Percentiles rank a stretch among this genome's conserved stretches.
Conservation (phyloP, 768 basidiomycete genomes). For the Macrolepiota albuminosa region DNA sequence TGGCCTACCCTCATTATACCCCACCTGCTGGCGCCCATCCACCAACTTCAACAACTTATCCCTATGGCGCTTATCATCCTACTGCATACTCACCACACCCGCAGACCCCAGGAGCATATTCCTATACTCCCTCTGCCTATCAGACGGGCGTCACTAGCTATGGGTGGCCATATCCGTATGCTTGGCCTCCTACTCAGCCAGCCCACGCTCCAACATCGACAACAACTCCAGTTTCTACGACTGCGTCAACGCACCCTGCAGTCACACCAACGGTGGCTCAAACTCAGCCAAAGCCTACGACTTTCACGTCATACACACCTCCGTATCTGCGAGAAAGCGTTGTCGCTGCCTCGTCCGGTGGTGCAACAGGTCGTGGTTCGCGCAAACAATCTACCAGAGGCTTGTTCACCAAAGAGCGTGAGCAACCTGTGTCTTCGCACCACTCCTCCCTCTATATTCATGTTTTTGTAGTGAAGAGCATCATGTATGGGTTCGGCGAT, state of each 20-base stretch:
- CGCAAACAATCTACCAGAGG: slow-evolving; percentile 71
- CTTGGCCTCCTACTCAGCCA: slow-evolving; percentile 30
- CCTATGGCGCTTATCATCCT: slow-evolving; percentile 59
- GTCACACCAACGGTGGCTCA: slow-evolving; percentile 22
- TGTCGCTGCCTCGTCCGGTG: slow-evolving; percentile 33
- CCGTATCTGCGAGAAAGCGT: slow-evolving; percentile 46
- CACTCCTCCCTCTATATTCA: not conserved
- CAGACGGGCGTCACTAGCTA: slow-evolving; percentile 67
- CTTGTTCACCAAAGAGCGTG: slow-evolving; percentile 77
- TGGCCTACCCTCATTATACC: slow-evolving; percentile 24
- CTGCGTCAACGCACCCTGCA: slow-evolving; percentile 25
- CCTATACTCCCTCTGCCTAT: slow-evolving; percentile 45
- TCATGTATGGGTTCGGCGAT: slow-evolving; percentile 95
- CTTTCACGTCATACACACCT: slow-evolving; percentile 56
- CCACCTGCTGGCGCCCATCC: slow-evolving; percentile 19
- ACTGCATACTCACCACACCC: slow-evolving; percentile 36
- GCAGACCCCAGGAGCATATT: slow-evolving; percentile 45
- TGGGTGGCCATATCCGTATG: slow-evolving; percentile 70
- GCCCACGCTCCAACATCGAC: slow-evolving; percentile 17
- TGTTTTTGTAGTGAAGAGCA: slow-evolving; percentile 55
- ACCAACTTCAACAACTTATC: slow-evolving; percentile 52
- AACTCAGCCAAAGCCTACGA: slow-evolving; percentile 33
- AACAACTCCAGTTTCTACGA: slow-evolving; percentile 23
- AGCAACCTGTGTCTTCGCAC: slow-evolving; percentile 23
- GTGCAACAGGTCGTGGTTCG: slow-evolving; percentile 41